These are phyloP conservation scores for Xylaria polymorpha DNA, from an alignment of 2,329 filamentous ascomycete species.

Conservation along the genomic window DNA sequence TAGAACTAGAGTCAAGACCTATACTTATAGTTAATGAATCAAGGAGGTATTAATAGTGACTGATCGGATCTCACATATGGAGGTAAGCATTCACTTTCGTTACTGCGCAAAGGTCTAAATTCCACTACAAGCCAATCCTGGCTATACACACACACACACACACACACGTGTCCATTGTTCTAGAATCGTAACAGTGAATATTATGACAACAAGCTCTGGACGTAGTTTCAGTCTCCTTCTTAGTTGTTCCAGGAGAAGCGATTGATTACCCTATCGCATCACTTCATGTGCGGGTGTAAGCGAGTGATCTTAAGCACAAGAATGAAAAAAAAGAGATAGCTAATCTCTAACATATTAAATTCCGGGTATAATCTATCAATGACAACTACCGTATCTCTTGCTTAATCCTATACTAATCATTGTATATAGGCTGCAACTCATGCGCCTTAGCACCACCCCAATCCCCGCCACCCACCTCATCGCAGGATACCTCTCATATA, in stretches of 20 bases:
- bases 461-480: conserved; percentile 29
- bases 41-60: not conserved
- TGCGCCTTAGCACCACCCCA: conserved; percentile 34
- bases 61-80: too few species aligned
- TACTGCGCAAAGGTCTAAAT: too few species aligned
- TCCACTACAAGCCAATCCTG: too few species aligned
- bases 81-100: too few species aligned
- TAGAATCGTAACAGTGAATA: not conserved
- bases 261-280: not conserved
- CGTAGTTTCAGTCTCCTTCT: not conserved
- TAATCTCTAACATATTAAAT: not conserved
- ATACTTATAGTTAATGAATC: not conserved
- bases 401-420: conserved; percentile 11
- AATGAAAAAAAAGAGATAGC: not conserved
- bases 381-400: not conserved
- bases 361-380: conserved; percentile 24
- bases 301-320: not conserved
- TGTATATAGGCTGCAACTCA: conserved; percentile 37
- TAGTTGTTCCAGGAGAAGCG: not conserved
- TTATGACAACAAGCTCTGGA: not conserved
- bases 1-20: not conserved
- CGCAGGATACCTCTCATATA: not conserved
- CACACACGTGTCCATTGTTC: too few species aligned
- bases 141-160: too few species aligned
- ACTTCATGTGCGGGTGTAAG: not conserved